Conservation (phyloP, 2,329 filamentous ascomycete genomes). For the Neopestalotiopsis sp. region DNA sequence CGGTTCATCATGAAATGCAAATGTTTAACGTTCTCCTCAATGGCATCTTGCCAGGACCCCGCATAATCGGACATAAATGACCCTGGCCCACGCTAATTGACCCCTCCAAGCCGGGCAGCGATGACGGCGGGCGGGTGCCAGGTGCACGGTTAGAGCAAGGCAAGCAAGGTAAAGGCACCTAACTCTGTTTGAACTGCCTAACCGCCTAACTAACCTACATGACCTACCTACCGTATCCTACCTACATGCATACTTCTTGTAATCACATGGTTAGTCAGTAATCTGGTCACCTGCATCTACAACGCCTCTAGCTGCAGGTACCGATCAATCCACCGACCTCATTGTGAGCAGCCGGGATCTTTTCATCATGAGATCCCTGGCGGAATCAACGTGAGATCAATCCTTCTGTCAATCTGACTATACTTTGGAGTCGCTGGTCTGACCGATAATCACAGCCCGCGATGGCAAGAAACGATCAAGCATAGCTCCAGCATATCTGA, state of each 20-base stretch:
- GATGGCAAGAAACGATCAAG: conserved; percentile 70
- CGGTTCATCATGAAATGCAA: not conserved
- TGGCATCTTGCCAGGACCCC: not conserved
- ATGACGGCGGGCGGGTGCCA: not conserved
- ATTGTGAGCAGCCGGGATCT: not conserved
- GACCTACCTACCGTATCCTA: not conserved
- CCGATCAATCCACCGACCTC: not conserved
- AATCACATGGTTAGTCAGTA: not conserved
- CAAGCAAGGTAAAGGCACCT: not conserved
- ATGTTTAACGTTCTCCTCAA: not conserved
- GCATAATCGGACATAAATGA: not conserved
- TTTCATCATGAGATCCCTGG: not conserved
- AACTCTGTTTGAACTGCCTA: not conserved
- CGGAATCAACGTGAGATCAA: conserved; percentile 34
- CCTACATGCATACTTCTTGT: not conserved
- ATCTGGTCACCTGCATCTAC: not conserved
- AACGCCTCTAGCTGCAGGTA: conserved; percentile 8
- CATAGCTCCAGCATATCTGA: conserved; percentile 63
- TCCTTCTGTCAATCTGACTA: conserved; percentile 18
- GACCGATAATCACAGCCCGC: conserved; percentile 50
- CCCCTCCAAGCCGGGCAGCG: not conserved
- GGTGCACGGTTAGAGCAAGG: not conserved
- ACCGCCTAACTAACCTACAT: not conserved
- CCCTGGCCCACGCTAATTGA: not conserved
- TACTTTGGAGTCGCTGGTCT: not conserved